These are phyloP conservation scores for Cinnamomum micranthum DNA, from an alignment of 164 flowering plant species.

Conservation along the genomic window DNA sequence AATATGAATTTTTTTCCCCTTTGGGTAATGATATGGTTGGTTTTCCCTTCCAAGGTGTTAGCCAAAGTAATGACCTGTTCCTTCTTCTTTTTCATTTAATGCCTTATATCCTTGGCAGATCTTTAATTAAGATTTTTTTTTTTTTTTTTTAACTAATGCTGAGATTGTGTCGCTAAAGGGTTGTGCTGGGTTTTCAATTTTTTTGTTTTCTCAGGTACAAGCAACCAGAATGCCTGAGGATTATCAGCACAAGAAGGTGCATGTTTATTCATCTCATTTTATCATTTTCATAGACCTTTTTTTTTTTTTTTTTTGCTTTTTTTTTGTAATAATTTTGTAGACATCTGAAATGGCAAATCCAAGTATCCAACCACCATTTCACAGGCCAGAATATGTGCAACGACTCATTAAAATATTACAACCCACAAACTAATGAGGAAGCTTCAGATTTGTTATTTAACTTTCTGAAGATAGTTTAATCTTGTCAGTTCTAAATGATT, in stretches of 20 bases:
- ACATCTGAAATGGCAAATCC: neutral
- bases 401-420: too few species aligned
- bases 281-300: neutral
- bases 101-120: too few species aligned
- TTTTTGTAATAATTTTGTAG: neutral
- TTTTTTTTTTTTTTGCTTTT: too few species aligned
- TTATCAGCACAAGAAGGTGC: constrained; percentile 72
- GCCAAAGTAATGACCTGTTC: neutral
- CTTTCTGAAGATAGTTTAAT: neutral
- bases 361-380: neutral
- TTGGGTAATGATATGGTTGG: neutral
- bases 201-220: constrained; percentile 51
- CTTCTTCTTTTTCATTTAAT: neutral
- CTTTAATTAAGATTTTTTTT: too few species aligned
- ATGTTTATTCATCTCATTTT: neutral
- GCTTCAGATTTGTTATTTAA: too few species aligned
- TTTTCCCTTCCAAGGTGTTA: too few species aligned
- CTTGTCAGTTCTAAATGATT: neutral
- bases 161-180: too few species aligned
- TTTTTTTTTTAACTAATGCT: too few species aligned
- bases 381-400: neutral
- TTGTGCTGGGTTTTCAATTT: neutral
- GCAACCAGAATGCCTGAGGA: constrained; percentile 86
- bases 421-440: too few species aligned
- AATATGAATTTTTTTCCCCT: neutral